Evolutionary conservation across 306 rosid species (phyloP).

Genomic region (Urtica urens): DNA sequence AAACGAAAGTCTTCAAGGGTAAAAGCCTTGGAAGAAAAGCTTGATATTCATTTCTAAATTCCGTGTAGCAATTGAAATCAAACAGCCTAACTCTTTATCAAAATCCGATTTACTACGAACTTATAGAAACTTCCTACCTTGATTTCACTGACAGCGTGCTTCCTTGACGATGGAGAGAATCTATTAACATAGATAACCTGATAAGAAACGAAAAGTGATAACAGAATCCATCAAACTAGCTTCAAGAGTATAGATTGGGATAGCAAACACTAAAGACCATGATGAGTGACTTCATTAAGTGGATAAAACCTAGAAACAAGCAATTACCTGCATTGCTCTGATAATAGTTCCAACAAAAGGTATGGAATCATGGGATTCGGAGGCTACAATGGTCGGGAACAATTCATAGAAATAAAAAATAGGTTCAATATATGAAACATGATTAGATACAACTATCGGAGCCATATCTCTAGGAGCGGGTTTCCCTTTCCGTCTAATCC

Average conservation of each 20-base stretch:
- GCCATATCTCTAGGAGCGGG: conserved; percentile 83
- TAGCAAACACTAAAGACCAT: conserved; percentile 2
- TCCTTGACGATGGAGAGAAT: conserved; percentile 70
- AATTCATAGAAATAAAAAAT: conserved; percentile 91
- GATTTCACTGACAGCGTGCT: conserved; percentile 66
- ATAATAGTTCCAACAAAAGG: conserved; percentile 93
- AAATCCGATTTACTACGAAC: conserved; percentile 3
- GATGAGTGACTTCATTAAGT: neutral
- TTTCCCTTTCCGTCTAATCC: conserved; percentile 88
- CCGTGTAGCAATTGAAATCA: too few relatives aligned
- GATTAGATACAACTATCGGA: conserved; percentile 89
- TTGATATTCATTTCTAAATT: too few relatives aligned
- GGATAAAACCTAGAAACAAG: conserved; percentile 2
- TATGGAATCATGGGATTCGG: conserved; percentile 89
- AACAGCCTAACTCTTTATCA: neutral
- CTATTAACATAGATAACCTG: conserved; percentile 91
- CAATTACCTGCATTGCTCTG: conserved; percentile 95
- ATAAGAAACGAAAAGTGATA: conserved; percentile 12
- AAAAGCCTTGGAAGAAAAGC: too few relatives aligned
- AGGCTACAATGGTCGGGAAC: conserved; percentile 84
- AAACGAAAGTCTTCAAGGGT: too few relatives aligned
- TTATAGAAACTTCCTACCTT: conserved; percentile 74
- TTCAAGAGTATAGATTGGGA: neutral
- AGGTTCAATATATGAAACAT: conserved; percentile 86
- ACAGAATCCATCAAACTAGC: neutral